Evolutionary conservation across 2,329 filamentous ascomycete genomes (phyloP), one percentile per base, ranked within the genome.

Genomic region (Exophiala phaeomuriformis): DNA sequence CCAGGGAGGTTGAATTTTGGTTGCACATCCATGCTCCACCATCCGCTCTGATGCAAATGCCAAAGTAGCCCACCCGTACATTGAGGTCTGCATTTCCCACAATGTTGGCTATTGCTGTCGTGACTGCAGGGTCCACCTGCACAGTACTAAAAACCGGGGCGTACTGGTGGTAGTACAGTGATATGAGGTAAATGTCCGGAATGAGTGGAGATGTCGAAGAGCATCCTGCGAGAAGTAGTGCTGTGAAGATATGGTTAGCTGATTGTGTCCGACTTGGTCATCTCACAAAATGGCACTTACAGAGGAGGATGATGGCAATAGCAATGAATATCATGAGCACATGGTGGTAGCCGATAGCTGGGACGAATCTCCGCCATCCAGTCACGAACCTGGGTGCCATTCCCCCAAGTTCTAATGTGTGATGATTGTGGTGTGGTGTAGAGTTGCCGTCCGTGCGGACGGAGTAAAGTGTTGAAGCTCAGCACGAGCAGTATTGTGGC

Each of bases 311-410:
- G 66, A 98, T 95, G 43, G 90, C 82, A 55, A 96, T 76, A 52
- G 88, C 90, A 67, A 98, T 95, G 62, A 98, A 75, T 64, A 98
- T 89, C 93, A 98, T 98, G 70, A 98, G 81, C 61, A 97, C 86
- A 82, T 98, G 82, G 67, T 85, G 82, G 82, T 83, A 84, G 58
- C 81, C 81, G 61, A 84, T 72, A 68, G 81, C 76, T 55, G 80
- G 79, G 69, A 83, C 72, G 64, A 83, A 72, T 64, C 79, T 67
- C 61, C 62, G 63, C 64, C 68, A 66, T 63, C 66, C 67, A 56
- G 63, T 62, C 9, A 60, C 59, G 50, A 71, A 65, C 57, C 57
- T 53, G 41, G 62, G 40, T 37, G 67, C 61, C 67, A 59, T 53
- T 59, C 45, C 49, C 52, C 12, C 39, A 45, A 40, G 46, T 27